A percentile compares a stretch with the other conserved stretches of the same genome.
Conservation (phyloP, 805 yeast genomes). For the Metschnikowia anglica region DNA sequence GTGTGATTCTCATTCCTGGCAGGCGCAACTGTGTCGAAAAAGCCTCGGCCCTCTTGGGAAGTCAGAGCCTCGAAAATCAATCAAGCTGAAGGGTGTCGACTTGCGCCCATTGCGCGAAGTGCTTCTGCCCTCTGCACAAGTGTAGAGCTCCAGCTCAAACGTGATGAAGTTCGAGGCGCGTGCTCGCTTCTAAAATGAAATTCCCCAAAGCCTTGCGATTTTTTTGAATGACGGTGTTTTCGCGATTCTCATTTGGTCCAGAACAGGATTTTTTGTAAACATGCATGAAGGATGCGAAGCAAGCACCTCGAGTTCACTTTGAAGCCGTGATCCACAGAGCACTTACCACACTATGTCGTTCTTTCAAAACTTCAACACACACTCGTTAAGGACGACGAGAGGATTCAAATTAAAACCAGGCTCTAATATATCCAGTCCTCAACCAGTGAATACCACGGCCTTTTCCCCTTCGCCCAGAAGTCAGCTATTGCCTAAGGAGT, state of each 20-base stretch:
- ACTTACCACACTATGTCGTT: constrained; percentile 31
- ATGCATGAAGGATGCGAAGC: constrained; percentile 8
- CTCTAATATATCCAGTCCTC: constrained; percentile 42
- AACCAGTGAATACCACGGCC: constrained; percentile 32
- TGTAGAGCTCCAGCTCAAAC: background rate
- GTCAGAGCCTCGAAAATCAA: constrained; percentile 3
- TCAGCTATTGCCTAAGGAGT: constrained; percentile 13
- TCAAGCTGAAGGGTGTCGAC: constrained; percentile 9
- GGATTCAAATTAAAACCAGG: constrained; percentile 43
- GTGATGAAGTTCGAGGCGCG: background rate
- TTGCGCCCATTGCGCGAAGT: constrained; percentile 9
- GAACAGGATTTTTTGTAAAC: constrained; percentile 19
- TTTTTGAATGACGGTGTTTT: background rate
- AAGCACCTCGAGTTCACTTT: background rate
- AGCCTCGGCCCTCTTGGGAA: background rate
- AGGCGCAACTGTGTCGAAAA: constrained; percentile 10
- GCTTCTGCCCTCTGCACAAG: constrained; percentile 4
- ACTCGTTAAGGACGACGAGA: constrained; percentile 41
- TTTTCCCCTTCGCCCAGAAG: constrained; percentile 29
- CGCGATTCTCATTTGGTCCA: constrained; percentile 12
- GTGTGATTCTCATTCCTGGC: constrained; percentile 14
- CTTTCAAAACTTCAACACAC: constrained; percentile 46
- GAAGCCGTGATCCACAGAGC: background rate
- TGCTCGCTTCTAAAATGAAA: too few relatives aligned
- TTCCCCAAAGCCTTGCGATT: background rate